A percentile compares a stretch with the other conserved stretches of the same genome.
Conservation (phyloP, 495 filamentous ascomycete species). For the Hypoxylon intermedium region DNA sequence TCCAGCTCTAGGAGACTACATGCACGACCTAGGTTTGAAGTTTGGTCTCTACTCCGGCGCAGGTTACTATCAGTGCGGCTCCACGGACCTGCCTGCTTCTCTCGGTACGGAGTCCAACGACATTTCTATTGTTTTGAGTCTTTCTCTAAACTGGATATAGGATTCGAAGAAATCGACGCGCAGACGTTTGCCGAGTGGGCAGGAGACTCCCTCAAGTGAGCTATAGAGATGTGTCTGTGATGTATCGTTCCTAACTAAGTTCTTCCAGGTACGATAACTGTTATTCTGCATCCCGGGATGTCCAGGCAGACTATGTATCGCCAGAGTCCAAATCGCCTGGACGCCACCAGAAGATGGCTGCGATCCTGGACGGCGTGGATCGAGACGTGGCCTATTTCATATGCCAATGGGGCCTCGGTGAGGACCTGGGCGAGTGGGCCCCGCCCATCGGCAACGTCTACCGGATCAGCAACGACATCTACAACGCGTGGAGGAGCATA, state of each 20-base stretch:
- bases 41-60: constrained; percentile 66
- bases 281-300: constrained; percentile 53
- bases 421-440: constrained; percentile 58
- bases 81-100: constrained; percentile 39
- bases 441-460: constrained; percentile 56
- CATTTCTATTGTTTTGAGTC: neutral
- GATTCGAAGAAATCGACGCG: constrained; percentile 58
- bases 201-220: constrained; percentile 60
- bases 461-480: constrained; percentile 64
- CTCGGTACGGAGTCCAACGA: constrained; percentile 22
- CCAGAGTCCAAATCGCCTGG: constrained; percentile 45
- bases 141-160: constrained; percentile 32
- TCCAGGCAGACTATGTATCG: constrained; percentile 51
- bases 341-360: constrained; percentile 46
- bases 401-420: constrained; percentile 61
- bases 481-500: constrained; percentile 58
- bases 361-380: constrained; percentile 32
- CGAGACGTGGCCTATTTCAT: constrained; percentile 57
- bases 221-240: constrained; percentile 44
- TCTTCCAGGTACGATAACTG: constrained; percentile 62
- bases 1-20: constrained; percentile 55
- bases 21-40: constrained; percentile 57
- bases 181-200: constrained; percentile 56
- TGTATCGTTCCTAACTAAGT: constrained; percentile 36
- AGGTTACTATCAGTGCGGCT: constrained; percentile 49